Evolutionary conservation across 2,329 filamentous ascomycete species (phyloP).

Genomic region (Stemphylium vesicarium): DNA sequence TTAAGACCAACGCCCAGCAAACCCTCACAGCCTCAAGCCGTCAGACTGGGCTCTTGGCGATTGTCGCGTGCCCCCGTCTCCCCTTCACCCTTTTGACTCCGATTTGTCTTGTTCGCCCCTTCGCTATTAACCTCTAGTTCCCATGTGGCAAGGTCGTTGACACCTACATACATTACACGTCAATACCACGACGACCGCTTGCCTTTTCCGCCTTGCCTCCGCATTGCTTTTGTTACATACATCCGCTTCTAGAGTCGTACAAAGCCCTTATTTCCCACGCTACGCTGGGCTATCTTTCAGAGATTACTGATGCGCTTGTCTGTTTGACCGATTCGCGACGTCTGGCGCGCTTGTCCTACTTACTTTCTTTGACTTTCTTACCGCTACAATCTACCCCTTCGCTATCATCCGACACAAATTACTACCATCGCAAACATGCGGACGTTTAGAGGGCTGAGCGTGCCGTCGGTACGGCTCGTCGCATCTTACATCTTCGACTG

Average conservation of each 20-base stretch:
- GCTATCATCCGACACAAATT: conserved; percentile 4
- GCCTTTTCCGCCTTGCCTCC: too few relatives aligned
- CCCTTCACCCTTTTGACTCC: neutral
- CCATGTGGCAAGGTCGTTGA: neutral
- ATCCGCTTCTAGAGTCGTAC: too few relatives aligned
- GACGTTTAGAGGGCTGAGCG: conserved; percentile 27
- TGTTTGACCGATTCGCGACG: too few relatives aligned
- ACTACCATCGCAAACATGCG: conserved; percentile 29
- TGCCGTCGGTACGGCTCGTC: conserved; percentile 60
- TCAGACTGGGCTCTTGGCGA: conserved; percentile 19
- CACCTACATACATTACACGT: neutral
- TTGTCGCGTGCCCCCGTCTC: conserved; percentile 22
- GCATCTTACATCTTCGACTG: conserved; percentile 77
- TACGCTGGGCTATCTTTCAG: conserved; percentile 12
- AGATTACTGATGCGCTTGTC: conserved; percentile 13
- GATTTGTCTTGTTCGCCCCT: neutral
- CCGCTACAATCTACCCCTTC: conserved; percentile 4
- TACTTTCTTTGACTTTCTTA: neutral
- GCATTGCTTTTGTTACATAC: too few relatives aligned
- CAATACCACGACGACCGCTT: conserved; percentile 1
- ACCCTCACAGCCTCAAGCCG: conserved; percentile 26
- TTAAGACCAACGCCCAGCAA: conserved; percentile 7
- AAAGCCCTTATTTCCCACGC: neutral
- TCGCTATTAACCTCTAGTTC: neutral
- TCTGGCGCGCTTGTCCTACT: conserved; percentile 2